Evolutionary conservation across 805 yeast genomes (phyloP), one percentile per base, ranked within the genome.

Genomic region (Cyberlindnera xylosilytica): DNA sequence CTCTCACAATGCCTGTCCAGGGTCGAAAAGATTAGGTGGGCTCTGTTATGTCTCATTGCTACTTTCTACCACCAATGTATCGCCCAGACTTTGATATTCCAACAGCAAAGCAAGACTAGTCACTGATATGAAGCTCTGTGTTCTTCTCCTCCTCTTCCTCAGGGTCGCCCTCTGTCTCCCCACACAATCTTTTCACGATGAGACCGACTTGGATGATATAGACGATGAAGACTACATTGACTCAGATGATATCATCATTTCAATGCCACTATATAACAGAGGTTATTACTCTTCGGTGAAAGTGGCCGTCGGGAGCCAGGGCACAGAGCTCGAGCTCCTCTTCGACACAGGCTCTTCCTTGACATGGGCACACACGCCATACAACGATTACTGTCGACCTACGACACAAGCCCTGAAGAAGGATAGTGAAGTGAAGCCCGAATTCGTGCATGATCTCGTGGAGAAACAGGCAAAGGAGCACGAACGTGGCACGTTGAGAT

Each of bases 281-380:
- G 48, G 41, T 1, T 31, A 41, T 6, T 48, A 31, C 19, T 15
- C 47, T 15, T 32, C 46, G 7, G 26, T 46, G 3, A 26, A 15
- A 19, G 44, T 32, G 8, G 38, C 36, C 11, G 18, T 54, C 8
- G 61, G 60, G 0, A 43, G 44, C 1, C 60, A 60, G 1, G 38
- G 52, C 3, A 65, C 62, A 35, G 38, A 42, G 3, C 45, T 62
- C 3, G 56, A 53, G 23, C 54, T 64, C 7, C 43, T 64, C 26
- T 34, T 66, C 2, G 70, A 65, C 38, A 66, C 69, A 1, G 69
- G 69, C 0, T 63, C 68, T 0, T 51, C 62, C 2, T 53, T 56
- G 22, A 56, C 66, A 13, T 66, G 70, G 70, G 57, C 64, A 18
- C 38, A 51, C 12, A 39, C 61, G 52, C 17, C 39, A 1, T 32